Percentiles rank a stretch among this genome's conserved stretches.
Conservation (phyloP, 2,329 filamentous ascomycete genomes). For the Aspergillus quadricinctus region DNA sequence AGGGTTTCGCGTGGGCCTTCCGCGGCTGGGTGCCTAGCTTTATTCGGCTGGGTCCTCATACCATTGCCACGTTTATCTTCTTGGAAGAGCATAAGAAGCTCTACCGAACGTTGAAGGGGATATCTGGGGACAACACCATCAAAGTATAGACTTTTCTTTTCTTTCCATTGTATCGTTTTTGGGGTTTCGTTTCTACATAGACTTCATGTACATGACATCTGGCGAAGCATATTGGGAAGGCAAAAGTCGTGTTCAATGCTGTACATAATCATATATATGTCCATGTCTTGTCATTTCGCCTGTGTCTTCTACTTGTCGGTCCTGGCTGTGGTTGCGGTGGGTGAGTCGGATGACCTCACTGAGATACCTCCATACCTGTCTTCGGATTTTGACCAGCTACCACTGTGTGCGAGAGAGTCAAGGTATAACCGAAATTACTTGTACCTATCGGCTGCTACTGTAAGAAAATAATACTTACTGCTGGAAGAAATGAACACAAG, state of each 20-base stretch:
- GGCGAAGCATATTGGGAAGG: slow-evolving; percentile 10
- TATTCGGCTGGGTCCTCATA: slow-evolving; percentile 61
- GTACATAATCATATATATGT: slow-evolving; percentile 2
- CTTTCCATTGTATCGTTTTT: slow-evolving; percentile 1
- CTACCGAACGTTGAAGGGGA: slow-evolving; percentile 45
- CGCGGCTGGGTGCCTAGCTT: slow-evolving; percentile 65
- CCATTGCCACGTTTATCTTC: slow-evolving; percentile 63
- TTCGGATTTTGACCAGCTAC: not conserved
- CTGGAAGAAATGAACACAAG: too few relatives aligned
- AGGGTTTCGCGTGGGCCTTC: slow-evolving; percentile 62
- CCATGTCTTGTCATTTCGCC: not conserved
- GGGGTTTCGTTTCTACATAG: slow-evolving; percentile 4
- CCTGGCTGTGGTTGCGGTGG: not conserved
- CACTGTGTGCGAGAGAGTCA: not conserved
- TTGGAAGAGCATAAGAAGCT: slow-evolving; percentile 65
- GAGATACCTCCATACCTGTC: not conserved
- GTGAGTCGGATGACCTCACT: not conserved
- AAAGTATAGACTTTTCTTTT: slow-evolving; percentile 12
- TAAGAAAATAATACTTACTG: not conserved
- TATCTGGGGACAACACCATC: slow-evolving; percentile 51
- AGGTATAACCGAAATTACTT: not conserved
- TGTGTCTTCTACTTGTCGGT: not conserved
- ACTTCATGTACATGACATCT: slow-evolving; percentile 13
- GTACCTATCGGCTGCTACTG: not conserved
- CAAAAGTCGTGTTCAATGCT: slow-evolving; percentile 7